Conservation (phyloP, 345 rosid genomes). For the Populus davidiana region DNA sequence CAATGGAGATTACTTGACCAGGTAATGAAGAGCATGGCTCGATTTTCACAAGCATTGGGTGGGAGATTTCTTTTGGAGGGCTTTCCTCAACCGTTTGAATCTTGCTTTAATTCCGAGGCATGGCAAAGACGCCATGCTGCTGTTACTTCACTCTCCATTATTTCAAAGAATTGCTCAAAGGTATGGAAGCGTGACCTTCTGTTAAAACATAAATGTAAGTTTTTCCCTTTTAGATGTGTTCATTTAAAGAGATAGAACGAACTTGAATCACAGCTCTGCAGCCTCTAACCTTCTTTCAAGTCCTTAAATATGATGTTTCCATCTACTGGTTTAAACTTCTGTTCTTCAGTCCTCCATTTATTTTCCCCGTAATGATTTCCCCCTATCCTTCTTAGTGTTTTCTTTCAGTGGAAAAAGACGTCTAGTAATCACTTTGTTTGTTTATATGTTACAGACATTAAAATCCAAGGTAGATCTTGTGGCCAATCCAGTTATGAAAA, state of each 20-base stretch:
- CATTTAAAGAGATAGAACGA: background rate
- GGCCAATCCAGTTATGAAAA: background rate
- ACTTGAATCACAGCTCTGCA: background rate
- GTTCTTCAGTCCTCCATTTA: background rate
- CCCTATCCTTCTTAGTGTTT: background rate
- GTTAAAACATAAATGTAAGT: background rate
- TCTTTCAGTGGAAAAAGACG: background rate
- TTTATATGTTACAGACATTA: background rate
- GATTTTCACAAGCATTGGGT: background rate
- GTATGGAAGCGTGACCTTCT: background rate
- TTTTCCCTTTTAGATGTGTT: background rate
- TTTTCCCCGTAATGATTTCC: background rate
- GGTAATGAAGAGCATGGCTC: background rate
- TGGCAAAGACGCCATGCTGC: conserved; percentile 9
- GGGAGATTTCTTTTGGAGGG: conserved; percentile 2
- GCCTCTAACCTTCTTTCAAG: background rate
- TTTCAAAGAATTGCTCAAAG: background rate
- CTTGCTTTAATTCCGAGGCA: background rate
- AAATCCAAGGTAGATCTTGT: background rate
- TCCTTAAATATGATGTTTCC: background rate
- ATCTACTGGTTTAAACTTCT: background rate
- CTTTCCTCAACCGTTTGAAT: background rate
- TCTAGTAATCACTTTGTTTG: background rate
- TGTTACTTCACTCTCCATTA: background rate
- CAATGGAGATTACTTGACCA: background rate